phyloP scores from a whole-genome alignment of 257 asterid genomes.

The Ilex aquifolium region DNA sequence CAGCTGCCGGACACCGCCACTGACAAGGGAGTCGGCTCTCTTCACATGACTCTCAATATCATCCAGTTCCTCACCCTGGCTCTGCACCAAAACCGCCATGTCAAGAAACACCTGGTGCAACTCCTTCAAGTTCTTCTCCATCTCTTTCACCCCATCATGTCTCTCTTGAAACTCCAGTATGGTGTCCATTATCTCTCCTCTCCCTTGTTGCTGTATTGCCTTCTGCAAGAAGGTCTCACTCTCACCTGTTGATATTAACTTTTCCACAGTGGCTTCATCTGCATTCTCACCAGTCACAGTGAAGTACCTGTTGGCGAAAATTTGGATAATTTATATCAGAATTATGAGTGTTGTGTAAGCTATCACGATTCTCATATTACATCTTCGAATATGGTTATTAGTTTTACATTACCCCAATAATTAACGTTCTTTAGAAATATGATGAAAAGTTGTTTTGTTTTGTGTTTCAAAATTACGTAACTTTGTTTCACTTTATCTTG shows the following conservation, averaged over 20 bases:
- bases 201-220: slow-evolving; percentile 78
- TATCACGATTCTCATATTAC: too few species aligned
- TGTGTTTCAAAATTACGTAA: too few species aligned
- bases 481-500: too few species aligned
- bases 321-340: too few species aligned
- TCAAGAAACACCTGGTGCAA: slow-evolving; percentile 29
- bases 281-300: slow-evolving; percentile 71
- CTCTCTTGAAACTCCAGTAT: slow-evolving; percentile 59
- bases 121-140: slow-evolving; percentile 56
- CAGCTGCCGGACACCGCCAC: background rate
- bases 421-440: too few species aligned
- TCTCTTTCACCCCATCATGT: slow-evolving; percentile 60
- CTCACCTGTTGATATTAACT: slow-evolving; percentile 53
- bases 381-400: too few species aligned
- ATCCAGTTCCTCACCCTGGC: background rate
- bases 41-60: background rate
- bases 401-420: too few species aligned
- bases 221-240: slow-evolving; percentile 62
- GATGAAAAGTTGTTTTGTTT: too few species aligned
- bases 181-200: slow-evolving; percentile 66
- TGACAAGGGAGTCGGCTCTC: background rate
- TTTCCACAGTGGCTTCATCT: slow-evolving; percentile 42
- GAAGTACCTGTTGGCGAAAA: slow-evolving; percentile 25
- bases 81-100: background rate
- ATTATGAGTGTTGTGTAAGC: too few species aligned